These are phyloP conservation scores for Talaromyces albobiverticillius DNA, from an alignment of 2,329 filamentous ascomycete species.

Conservation along the genomic window DNA sequence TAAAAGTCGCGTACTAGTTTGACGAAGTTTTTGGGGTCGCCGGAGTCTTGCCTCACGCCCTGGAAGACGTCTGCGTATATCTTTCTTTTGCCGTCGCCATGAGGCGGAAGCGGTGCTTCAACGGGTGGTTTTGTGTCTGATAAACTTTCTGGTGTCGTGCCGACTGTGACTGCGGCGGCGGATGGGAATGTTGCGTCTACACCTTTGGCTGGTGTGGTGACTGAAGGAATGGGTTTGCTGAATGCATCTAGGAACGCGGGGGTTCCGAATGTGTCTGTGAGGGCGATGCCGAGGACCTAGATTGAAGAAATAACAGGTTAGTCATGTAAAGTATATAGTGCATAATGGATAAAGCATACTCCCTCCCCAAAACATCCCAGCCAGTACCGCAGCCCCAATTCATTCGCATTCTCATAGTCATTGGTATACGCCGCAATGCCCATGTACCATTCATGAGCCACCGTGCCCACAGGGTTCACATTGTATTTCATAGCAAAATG, in stretches of 20 bases:
- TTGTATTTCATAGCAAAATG: slow-evolving; percentile 93
- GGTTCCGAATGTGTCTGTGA: slow-evolving; percentile 97
- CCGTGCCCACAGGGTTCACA: slow-evolving; percentile 80
- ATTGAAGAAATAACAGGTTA: not conserved
- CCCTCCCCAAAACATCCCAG: slow-evolving; percentile 83
- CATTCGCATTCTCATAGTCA: slow-evolving; percentile 80
- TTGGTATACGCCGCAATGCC: slow-evolving; percentile 87
- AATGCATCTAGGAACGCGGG: slow-evolving; percentile 84
- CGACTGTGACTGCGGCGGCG: slow-evolving; percentile 42
- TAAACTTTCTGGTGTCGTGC: slow-evolving; percentile 34
- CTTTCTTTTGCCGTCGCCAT: slow-evolving; percentile 37
- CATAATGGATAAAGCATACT: slow-evolving; percentile 33
- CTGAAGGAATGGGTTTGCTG: slow-evolving; percentile 59
- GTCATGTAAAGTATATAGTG: not conserved
- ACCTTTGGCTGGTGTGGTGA: slow-evolving; percentile 41
- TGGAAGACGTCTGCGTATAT: slow-evolving; percentile 80
- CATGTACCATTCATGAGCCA: slow-evolving; percentile 99
- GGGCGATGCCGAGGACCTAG: slow-evolving; percentile 73
- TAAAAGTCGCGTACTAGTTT: slow-evolving; percentile 80
- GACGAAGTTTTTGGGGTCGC: slow-evolving; percentile 77
- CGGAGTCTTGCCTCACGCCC: slow-evolving; percentile 86
- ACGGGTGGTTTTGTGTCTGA: slow-evolving; percentile 42
- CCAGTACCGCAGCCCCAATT: slow-evolving; percentile 83
- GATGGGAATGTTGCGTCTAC: slow-evolving; percentile 40
- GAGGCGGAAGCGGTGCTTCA: slow-evolving; percentile 41